Evolutionary conservation across 176 grass and related monocot genomes (phyloP), one percentile per base, ranked within the genome.

Genomic region (Puccinellia tenuiflora): DNA sequence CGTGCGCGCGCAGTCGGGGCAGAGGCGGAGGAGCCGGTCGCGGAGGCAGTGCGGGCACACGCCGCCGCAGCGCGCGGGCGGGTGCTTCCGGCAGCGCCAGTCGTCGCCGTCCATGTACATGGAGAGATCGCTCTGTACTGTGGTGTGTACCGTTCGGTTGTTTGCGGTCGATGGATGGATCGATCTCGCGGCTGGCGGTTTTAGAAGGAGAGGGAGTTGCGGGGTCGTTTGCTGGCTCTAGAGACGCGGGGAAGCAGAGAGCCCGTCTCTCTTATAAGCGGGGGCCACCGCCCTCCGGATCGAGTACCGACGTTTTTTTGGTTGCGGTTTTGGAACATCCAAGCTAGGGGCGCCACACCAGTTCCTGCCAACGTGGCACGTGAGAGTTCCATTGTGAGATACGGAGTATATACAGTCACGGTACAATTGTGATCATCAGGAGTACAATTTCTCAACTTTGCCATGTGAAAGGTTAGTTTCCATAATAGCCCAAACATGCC

Each of bases 191-290:
- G 33, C 75, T 42, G 25, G 40, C 56, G 21, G 73, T 73, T 64
- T 42, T 55, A 5, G 61, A 52, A 42, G 26, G 37, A 9, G 33
- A 7, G 55, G n/a, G 18, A 35, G 52, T 37, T 9, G 50, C 65
- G 57, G 55, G 2, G 21, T 22, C 43, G 40, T 7, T 37, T 5
- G 65, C 21, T 68, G 65, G 42, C 76, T 60, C 34, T 62, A 87
- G 6, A 16, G 72, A 83, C 53, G 80, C 73, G 63, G 68, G 78
- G 77, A 50, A 42, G 79, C 61, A 9, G 17, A 51, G 52, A 57
- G 50, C 1, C 17, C 43, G 76, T 38, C 38, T 20, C 25, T 76
- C 57, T 45, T 79, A 67, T 87, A 15, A 7, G 22, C 34, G 30
- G 31, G 43, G 56, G 75, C 26, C 53, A 64, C 77, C 77, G 14